phyloP scores from a whole-genome alignment of 305 asterid species.

The Petunia hybrid region DNA sequence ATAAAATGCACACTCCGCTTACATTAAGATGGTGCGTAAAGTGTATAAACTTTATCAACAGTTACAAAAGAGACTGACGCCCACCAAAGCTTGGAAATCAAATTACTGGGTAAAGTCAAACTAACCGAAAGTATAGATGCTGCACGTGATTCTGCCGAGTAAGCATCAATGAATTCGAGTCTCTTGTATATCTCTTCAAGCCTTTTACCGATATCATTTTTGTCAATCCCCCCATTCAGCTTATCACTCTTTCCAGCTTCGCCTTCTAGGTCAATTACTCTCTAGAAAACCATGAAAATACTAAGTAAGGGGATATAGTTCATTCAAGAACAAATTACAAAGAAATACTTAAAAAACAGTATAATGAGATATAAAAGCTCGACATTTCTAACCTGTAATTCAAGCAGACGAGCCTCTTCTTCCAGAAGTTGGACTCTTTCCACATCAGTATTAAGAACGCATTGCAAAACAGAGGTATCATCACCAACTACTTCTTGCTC shows the following conservation, averaged over 20 bases:
- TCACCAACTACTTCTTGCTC: slow-evolving; percentile 99
- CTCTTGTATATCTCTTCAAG: slow-evolving; percentile 92
- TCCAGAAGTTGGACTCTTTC: slow-evolving; percentile 87
- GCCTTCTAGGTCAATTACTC: slow-evolving; percentile 60
- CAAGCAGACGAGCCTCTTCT: slow-evolving; percentile 84
- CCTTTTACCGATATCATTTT: slow-evolving; percentile 66
- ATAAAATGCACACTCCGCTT: slow-evolving; percentile 21
- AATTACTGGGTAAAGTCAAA: slow-evolving; percentile 31
- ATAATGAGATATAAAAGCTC: slow-evolving; percentile 4
- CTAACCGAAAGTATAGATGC: slow-evolving; percentile 98
- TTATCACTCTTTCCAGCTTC: slow-evolving; percentile 59
- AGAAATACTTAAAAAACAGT: not conserved
- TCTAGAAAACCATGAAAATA: slow-evolving; percentile 50
- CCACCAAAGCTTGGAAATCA: not conserved
- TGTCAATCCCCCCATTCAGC: slow-evolving; percentile 56
- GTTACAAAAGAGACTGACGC: slow-evolving; percentile 4
- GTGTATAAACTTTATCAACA: slow-evolving; percentile 19
- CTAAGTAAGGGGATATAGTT: not conserved
- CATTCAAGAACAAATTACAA: slow-evolving; percentile 25
- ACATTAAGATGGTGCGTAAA: not conserved
- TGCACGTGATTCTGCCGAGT: slow-evolving; percentile 98
- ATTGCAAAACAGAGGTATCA: slow-evolving; percentile 80
- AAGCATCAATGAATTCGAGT: slow-evolving; percentile 93
- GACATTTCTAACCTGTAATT: slow-evolving; percentile 66
- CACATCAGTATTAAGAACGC: slow-evolving; percentile 86